Evolutionary conservation across 2,329 filamentous ascomycete genomes (phyloP).

Genomic region (Aspergillus terreus): DNA sequence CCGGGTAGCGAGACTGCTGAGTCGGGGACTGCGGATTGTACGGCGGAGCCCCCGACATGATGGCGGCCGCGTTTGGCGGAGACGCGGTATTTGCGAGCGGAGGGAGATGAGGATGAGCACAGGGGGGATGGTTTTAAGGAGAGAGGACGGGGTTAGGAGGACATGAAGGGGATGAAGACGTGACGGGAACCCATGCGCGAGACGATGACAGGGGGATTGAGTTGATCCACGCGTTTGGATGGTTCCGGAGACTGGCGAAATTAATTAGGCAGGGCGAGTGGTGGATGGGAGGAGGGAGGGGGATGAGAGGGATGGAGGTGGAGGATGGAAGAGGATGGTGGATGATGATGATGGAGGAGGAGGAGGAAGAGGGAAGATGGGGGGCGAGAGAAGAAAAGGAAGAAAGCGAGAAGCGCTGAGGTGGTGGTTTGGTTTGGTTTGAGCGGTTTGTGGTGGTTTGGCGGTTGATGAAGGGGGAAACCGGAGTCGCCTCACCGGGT

Average conservation of each 20-base stretch:
- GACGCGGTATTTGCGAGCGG: conserved; percentile 15
- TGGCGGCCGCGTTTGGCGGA: conserved; percentile 27
- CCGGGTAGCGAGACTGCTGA: conserved; percentile 39
- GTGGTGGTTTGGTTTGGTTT: background rate
- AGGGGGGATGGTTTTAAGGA: conserved; percentile 1
- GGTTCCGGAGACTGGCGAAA: background rate
- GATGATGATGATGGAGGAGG: too few relatives aligned
- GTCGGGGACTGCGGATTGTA: conserved; percentile 45
- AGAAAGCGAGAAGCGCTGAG: conserved; percentile 1
- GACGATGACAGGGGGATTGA: background rate
- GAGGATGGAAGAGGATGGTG: too few relatives aligned
- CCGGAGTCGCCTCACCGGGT: background rate
- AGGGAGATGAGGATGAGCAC: conserved; percentile 5
- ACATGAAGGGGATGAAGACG: conserved; percentile 10
- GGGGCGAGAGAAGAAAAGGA: conserved; percentile 1
- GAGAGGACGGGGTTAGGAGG: conserved; percentile 6
- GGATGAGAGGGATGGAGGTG: background rate
- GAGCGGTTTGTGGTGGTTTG: too few relatives aligned
- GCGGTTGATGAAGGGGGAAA: too few relatives aligned
- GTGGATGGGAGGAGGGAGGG: background rate
- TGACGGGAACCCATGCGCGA: conserved; percentile 16
- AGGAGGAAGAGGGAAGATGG: background rate
- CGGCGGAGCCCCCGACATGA: conserved; percentile 43
- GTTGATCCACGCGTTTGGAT: background rate
- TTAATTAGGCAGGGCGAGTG: background rate